These are phyloP conservation scores for Mucor velutinosus DNA, from an alignment of 371 early-diverging fungal species.

Conservation along the genomic window DNA sequence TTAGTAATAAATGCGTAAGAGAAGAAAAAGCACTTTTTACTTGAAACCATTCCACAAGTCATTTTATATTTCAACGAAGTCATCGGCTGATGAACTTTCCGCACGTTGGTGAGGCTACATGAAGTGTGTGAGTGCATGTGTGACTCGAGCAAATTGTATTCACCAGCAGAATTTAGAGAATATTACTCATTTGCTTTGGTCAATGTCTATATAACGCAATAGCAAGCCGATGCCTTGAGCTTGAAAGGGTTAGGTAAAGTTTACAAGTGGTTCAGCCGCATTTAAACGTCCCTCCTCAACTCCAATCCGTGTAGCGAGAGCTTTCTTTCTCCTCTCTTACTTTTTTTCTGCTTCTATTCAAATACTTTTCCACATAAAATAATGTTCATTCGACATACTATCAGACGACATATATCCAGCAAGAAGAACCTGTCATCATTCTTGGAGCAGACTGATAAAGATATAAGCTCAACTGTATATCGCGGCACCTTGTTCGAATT, in stretches of 20 bases:
- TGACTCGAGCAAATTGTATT: background rate
- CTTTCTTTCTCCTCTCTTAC: background rate
- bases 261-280: background rate
- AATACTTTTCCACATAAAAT: background rate
- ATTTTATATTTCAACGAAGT: background rate
- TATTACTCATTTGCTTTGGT: background rate
- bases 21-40: background rate
- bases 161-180: background rate
- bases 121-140: background rate
- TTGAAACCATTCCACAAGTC: background rate
- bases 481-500: slow-evolving; percentile 47
- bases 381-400: background rate
- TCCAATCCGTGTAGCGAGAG: background rate
- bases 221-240: background rate
- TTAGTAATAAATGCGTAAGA: background rate
- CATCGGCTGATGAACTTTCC: slow-evolving; percentile 3
- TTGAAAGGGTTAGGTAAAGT: background rate
- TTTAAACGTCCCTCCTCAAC: background rate
- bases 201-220: background rate
- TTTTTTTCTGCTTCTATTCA: background rate
- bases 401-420: background rate
- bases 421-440: background rate
- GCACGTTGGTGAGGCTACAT: background rate
- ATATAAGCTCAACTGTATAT: slow-evolving; percentile 24
- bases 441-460: slow-evolving; percentile 24